Conservation (phyloP, 345 rosid genomes). For the Rhodomyrtus tomentosa region DNA sequence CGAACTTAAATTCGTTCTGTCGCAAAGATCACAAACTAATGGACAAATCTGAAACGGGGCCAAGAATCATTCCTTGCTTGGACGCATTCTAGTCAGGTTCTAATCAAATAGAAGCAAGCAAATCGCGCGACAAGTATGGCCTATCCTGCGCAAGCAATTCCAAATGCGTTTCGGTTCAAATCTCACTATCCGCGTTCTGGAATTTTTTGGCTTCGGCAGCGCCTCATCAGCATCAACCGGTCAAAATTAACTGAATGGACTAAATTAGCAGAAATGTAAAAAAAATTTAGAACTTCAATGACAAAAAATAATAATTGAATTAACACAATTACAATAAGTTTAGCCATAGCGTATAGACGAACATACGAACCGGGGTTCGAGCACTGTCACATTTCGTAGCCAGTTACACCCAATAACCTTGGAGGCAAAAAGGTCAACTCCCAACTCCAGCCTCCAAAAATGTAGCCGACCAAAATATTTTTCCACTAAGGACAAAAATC, state of each 20-base stretch:
- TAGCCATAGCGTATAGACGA: background rate
- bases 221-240: no score
- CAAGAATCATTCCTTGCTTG: background rate
- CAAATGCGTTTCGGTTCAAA: background rate
- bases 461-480: background rate
- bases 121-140: background rate
- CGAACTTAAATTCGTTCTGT: background rate
- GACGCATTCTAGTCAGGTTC: background rate
- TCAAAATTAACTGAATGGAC: rapidly evolving
- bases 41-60: background rate
- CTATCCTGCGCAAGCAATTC: background rate
- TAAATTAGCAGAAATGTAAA: no score
- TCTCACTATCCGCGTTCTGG: background rate
- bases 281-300: no score
- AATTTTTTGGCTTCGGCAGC: no score
- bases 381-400: background rate
- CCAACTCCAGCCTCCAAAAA: background rate
- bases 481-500: background rate
- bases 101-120: background rate
- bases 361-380: background rate
- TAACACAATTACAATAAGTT: no score
- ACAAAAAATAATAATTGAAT: no score
- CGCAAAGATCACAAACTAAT: background rate
- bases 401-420: background rate
- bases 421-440: background rate